Percentiles rank a stretch among this genome's conserved stretches.
phyloP scores from a whole-genome alignment of 2,329 filamentous ascomycete genomes.

The Akanthomyces muscarius region DNA sequence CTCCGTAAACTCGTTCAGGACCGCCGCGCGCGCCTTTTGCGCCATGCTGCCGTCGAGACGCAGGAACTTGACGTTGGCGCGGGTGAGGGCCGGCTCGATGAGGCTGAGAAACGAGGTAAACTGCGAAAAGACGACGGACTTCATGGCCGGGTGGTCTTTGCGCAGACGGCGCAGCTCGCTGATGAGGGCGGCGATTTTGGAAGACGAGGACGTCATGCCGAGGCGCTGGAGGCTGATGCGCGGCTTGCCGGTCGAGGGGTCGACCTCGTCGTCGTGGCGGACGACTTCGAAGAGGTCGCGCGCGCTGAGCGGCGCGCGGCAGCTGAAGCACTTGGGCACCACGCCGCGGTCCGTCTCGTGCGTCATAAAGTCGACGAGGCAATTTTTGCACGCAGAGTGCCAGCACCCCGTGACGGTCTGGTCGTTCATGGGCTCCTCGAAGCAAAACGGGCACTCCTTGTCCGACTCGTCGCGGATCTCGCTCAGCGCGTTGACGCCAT shows the following conservation, averaged over 20 bases:
- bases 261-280: slow-evolving; percentile 63
- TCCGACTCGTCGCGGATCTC: slow-evolving; percentile 88
- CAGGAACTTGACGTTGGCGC: slow-evolving; percentile 71
- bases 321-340: slow-evolving; percentile 82
- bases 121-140: slow-evolving; percentile 93
- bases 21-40: slow-evolving; percentile 76
- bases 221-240: slow-evolving; percentile 59
- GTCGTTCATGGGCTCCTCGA: slow-evolving; percentile 92
- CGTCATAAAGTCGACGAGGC: slow-evolving; percentile 82
- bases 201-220: slow-evolving; percentile 66
- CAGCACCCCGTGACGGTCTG: slow-evolving; percentile 94
- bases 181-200: slow-evolving; percentile 81
- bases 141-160: slow-evolving; percentile 62
- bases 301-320: slow-evolving; percentile 74
- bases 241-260: slow-evolving; percentile 40
- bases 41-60: slow-evolving; percentile 88
- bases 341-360: slow-evolving; percentile 77
- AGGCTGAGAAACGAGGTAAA: slow-evolving; percentile 95
- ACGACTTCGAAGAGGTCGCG: slow-evolving; percentile 92
- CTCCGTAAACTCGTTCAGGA: slow-evolving; percentile 68
- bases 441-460: slow-evolving; percentile 90
- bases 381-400: slow-evolving; percentile 95
- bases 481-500: slow-evolving; percentile 80
- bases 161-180: slow-evolving; percentile 68
- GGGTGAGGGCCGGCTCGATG: slow-evolving; percentile 74